phyloP scores from a whole-genome alignment of 768 basidiomycete species.

The Suillus subluteus region DNA sequence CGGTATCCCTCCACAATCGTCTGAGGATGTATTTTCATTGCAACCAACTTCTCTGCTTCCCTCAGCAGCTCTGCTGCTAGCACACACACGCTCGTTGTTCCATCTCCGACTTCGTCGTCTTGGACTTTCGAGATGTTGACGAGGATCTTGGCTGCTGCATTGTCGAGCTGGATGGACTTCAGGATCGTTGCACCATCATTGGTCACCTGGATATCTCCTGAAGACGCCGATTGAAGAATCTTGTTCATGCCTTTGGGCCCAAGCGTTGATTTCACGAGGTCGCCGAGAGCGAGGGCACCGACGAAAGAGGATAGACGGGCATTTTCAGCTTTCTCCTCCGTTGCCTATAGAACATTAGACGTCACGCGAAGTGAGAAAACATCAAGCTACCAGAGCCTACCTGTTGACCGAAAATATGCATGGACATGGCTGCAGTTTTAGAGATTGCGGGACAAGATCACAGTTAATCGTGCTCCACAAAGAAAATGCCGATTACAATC shows the following conservation, averaged over 20 bases:
- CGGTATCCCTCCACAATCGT: constrained; percentile 97
- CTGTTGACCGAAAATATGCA: constrained; percentile 73
- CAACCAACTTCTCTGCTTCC: constrained; percentile 95
- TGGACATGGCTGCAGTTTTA: constrained; percentile 49
- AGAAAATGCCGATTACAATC: not conserved
- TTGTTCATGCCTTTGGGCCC: constrained; percentile 99
- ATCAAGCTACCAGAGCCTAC: constrained; percentile 32
- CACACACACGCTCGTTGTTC: constrained; percentile 90
- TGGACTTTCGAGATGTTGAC: constrained; percentile 99
- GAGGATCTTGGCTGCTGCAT: constrained; percentile 97
- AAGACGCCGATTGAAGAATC: constrained; percentile 90
- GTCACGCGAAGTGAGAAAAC: not conserved
- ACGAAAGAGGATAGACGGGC: constrained; percentile 98
- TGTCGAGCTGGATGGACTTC: constrained; percentile 96
- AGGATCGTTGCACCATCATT: constrained; percentile 99
- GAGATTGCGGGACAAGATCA: not conserved
- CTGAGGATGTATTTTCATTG: constrained; percentile 93
- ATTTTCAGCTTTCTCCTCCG: constrained; percentile 96
- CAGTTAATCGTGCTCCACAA: not conserved
- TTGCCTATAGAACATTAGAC: constrained; percentile 55
- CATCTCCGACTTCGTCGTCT: constrained; percentile 98
- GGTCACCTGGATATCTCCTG: constrained; percentile 93
- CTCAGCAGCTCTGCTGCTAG: constrained; percentile 88
- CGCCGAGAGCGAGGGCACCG: constrained; percentile 94
- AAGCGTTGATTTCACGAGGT: constrained; percentile 97